Conservation (phyloP, 805 yeast genomes). For the Hemisphaericaspora nanyangensis region DNA sequence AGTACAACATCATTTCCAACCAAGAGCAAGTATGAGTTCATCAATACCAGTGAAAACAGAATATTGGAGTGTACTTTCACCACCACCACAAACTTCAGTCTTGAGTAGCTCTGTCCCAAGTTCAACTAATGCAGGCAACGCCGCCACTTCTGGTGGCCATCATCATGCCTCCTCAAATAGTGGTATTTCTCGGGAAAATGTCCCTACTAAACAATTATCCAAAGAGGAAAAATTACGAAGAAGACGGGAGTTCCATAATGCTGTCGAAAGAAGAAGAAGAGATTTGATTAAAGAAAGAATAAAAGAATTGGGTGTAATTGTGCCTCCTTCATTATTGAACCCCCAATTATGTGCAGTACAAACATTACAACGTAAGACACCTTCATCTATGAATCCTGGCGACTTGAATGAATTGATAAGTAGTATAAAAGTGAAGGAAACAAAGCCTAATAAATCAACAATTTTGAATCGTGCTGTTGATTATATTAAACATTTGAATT, state of each 20-base stretch:
- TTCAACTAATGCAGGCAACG: constrained; percentile 5
- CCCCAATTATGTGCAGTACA: constrained; percentile 43
- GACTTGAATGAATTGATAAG: constrained; percentile 35
- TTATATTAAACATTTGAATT: constrained; percentile 63
- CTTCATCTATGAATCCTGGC: constrained; percentile 21
- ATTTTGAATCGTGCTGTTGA: constrained; percentile 77
- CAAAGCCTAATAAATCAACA: constrained; percentile 79
- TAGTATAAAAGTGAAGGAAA: constrained; percentile 51
- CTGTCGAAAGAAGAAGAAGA: constrained; percentile 88
- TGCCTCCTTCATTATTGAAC: constrained; percentile 70
- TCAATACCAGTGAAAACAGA: constrained; percentile 8
- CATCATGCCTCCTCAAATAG: too few relatives aligned
- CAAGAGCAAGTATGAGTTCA: constrained; percentile 4
- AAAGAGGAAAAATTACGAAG: constrained; percentile 73
- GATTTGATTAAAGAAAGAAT: constrained; percentile 88
- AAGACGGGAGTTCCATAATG: constrained; percentile 87
- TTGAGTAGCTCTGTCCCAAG: constrained; percentile 32
- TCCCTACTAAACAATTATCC: constrained; percentile 35
- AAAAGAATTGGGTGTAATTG: constrained; percentile 73
- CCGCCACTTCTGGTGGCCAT: too few relatives aligned
- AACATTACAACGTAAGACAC: constrained; percentile 31
- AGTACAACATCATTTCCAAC: constrained; percentile 14
- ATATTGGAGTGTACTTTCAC: constrained; percentile 19
- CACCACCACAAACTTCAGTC: constrained; percentile 15
- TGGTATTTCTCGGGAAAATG: constrained; percentile 9